Evolutionary conservation across 2,329 filamentous ascomycete genomes (phyloP), one percentile per base, ranked within the genome.

Genomic region (Didymella sp.): DNA sequence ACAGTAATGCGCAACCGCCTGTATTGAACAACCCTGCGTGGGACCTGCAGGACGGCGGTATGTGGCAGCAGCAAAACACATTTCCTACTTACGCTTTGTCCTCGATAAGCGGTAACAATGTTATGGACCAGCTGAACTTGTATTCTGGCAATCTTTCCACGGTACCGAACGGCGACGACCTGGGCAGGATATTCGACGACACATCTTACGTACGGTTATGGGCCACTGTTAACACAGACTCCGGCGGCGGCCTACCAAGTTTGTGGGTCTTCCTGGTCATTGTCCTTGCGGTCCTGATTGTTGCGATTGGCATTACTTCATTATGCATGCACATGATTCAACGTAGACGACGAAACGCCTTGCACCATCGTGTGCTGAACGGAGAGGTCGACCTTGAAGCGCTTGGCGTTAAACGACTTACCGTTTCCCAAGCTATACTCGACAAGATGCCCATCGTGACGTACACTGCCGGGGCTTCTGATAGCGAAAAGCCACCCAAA

Each of bases 341-440:
- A 72, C 85, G 87, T 31, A 83, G 86, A 44, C 86, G 92, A 27
- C 86, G 93, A 8, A 82, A 82, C 22, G 81, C 81, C 1, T 79
- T 98, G 11, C 85, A 86, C 47, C 84, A 85, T 44, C 86, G 92
- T 12, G 88, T 97, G 15, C 82, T 86, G 56, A 82, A 81, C 7
- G 93, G 94, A 49, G 90, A 96, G 65, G 87, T 96, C 19, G 91
- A 97, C 69, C 81, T 97, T 3, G 93, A 97, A 75, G 87, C 87
- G 2, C 83, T 96, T 64, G 93, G 92, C 2, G 91, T 97, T 65
- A 94, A 91, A 70, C 85, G 89, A 13, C 78, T 96, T 22, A 91
- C 86, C 2, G 90, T 97, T 0, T 92, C 94, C 1, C 79, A 83
- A 42, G 78, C 86, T 8, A 81, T 92, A 35, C 82, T 98, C 22